Evolutionary conservation across 768 basidiomycete genomes (phyloP).

Genomic region (Hydnum rufescens): DNA sequence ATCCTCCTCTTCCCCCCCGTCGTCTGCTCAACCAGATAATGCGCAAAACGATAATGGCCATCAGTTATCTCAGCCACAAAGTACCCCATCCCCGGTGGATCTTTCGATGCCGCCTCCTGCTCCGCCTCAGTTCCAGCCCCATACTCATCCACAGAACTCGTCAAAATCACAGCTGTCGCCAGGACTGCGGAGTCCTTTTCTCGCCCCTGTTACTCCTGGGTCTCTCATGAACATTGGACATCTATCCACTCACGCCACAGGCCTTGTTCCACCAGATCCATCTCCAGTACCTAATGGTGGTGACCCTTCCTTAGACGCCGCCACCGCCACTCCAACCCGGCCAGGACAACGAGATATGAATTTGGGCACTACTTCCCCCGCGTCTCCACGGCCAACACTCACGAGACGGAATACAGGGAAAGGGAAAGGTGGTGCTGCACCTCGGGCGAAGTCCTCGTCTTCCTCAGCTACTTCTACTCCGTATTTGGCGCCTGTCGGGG

Average conservation of each 20-base stretch:
- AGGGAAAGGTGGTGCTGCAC: neutral
- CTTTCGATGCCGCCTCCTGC: conserved; percentile 74
- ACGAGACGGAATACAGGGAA: neutral
- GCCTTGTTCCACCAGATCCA: conserved; percentile 21
- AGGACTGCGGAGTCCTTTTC: conserved; percentile 22
- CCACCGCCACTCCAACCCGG: conserved; percentile 6
- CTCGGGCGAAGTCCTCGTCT: neutral
- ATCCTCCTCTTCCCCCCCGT: neutral
- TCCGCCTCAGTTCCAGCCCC: conserved; percentile 19
- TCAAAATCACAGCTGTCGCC: neutral
- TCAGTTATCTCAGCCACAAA: conserved; percentile 17
- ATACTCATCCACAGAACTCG: neutral
- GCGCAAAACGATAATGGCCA: neutral
- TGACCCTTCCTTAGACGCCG: neutral
- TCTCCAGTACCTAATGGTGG: neutral
- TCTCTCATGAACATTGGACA: conserved; percentile 79
- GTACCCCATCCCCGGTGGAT: conserved; percentile 77
- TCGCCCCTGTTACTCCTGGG: conserved; percentile 67
- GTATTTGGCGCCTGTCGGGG: conserved; percentile 1
- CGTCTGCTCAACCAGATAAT: neutral
- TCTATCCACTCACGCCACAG: conserved; percentile 29
- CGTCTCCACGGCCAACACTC: too few relatives aligned
- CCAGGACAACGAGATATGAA: neutral
- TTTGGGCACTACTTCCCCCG: neutral
- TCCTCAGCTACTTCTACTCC: neutral